phyloP scores from a whole-genome alignment of 1,284 basidiomycete species.

The Cryptococcus depauperatus region DNA sequence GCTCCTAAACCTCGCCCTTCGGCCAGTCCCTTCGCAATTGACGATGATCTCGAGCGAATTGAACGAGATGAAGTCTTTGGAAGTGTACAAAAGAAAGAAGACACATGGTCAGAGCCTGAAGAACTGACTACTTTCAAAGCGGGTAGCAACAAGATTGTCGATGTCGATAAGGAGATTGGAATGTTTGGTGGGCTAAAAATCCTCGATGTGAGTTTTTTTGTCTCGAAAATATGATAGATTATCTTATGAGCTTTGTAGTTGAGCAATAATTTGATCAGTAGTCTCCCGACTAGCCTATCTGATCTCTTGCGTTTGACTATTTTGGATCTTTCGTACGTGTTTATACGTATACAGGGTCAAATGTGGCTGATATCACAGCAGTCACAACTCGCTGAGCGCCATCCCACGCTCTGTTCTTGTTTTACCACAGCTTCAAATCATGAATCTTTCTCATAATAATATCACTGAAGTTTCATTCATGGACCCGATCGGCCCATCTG shows the following conservation, averaged over 20 bases:
- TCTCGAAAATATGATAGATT: background rate
- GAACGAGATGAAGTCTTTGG: conserved; percentile 16
- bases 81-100: conserved; percentile 12
- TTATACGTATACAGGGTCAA: background rate
- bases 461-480: conserved; percentile 29
- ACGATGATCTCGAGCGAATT: background rate
- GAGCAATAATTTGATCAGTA: conserved; percentile 26
- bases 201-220: conserved; percentile 35
- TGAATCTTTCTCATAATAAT: conserved; percentile 39
- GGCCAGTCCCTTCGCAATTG: conserved; percentile 5
- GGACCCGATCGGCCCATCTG: conserved; percentile 32
- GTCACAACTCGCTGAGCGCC: conserved; percentile 29
- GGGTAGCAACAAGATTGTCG: conserved; percentile 26
- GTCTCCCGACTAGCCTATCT: conserved; percentile 35
- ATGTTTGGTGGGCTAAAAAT: conserved; percentile 39
- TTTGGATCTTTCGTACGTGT: conserved; percentile 39
- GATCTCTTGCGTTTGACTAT: conserved; percentile 37
- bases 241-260: conserved; percentile 17
- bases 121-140: conserved; percentile 35
- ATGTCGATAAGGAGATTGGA: conserved; percentile 39
- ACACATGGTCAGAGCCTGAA: conserved; percentile 35
- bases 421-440: conserved; percentile 34
- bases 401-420: conserved; percentile 36
- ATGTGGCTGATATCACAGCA: conserved; percentile 14
- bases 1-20: conserved; percentile 1